Conservation (phyloP, 2,329 filamentous ascomycete species). For the Claviceps pusilla region DNA sequence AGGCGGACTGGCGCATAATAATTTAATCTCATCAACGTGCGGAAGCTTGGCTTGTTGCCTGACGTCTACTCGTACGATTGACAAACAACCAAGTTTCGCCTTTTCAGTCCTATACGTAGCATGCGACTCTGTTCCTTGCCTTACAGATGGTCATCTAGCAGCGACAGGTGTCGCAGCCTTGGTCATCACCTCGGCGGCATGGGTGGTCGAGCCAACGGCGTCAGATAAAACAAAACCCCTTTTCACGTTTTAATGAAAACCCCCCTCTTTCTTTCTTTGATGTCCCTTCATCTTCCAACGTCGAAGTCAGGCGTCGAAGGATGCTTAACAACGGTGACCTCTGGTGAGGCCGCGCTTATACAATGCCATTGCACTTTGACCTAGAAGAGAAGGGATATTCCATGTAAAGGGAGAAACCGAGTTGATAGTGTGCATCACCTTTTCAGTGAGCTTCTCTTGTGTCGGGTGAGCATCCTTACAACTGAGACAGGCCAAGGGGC, state of each 20-base stretch:
- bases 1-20: background rate
- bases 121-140: background rate
- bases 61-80: background rate
- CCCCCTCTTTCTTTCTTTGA: background rate
- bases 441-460: background rate
- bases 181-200: background rate
- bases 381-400: background rate
- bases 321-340: background rate
- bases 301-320: background rate
- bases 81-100: background rate
- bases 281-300: background rate
- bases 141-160: background rate
- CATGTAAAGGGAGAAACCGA: background rate
- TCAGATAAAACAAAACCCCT: background rate
- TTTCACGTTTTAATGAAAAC: background rate
- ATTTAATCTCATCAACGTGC: background rate
- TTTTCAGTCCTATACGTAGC: background rate
- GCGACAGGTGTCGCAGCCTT: background rate
- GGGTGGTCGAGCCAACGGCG: background rate
- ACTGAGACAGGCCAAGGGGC: slow-evolving; percentile 1
- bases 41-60: background rate
- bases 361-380: background rate
- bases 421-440: background rate
- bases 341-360: background rate
- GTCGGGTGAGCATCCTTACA: background rate